A percentile compares a stretch with the other conserved stretches of the same genome.
Conservation (phyloP, 169 alveolate species). For the Condylostoma magnum region DNA sequence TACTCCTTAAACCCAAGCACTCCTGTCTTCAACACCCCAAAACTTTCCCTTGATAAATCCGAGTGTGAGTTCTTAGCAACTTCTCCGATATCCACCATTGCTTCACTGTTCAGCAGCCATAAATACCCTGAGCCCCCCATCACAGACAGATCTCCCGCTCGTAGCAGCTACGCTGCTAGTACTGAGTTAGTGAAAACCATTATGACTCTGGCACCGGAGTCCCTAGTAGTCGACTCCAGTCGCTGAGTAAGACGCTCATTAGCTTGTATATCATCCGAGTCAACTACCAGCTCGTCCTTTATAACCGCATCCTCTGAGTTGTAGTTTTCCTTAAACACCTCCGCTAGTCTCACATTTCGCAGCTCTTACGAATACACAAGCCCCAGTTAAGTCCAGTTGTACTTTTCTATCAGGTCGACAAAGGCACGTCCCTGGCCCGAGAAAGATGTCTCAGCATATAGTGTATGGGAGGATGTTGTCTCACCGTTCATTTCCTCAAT, state of each 20-base stretch:
- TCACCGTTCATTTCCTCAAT: not conserved
- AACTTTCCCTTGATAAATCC: not conserved
- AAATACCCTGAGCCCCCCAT: conserved; percentile 27
- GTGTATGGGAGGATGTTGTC: not conserved
- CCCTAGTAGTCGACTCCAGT: not conserved
- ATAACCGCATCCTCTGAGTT: too few relatives aligned
- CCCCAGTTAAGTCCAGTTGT: conserved; percentile 6
- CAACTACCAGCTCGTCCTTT: too few relatives aligned
- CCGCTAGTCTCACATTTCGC: not conserved
- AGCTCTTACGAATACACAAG: not conserved
- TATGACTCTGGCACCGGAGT: conserved; percentile 6
- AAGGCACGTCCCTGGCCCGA: conserved; percentile 1
- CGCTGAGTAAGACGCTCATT: too few relatives aligned
- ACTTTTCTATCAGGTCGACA: not conserved
- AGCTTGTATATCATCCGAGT: too few relatives aligned
- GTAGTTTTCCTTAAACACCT: not conserved
- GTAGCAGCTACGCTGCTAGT: conserved; percentile 1
- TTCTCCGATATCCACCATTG: conserved; percentile 12
- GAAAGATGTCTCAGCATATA: conserved; percentile 7
- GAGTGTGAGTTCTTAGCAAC: not conserved
- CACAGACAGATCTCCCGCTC: conserved; percentile 18
- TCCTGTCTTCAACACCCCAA: conserved; percentile 22
- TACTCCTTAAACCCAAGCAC: not conserved
- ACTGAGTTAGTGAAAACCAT: not conserved
- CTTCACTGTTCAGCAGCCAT: not conserved